These are phyloP conservation scores for Nicotiana tomentosiformis DNA, from an alignment of 257 asterid species.

Conservation along the genomic window DNA sequence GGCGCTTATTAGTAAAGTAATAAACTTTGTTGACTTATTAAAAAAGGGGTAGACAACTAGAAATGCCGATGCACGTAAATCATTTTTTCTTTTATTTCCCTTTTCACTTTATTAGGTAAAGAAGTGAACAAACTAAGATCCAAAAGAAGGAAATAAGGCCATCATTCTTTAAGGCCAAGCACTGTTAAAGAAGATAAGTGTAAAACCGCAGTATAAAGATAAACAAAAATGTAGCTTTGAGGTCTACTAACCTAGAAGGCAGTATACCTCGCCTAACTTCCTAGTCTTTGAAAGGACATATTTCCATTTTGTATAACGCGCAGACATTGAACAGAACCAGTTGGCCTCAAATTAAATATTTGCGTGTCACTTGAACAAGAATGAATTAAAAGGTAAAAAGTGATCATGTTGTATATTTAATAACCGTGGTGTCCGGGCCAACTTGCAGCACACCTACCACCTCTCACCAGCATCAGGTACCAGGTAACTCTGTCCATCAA, in stretches of 20 bases:
- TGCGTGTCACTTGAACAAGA: neutral
- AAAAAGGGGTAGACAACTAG: neutral
- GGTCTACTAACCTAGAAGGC: neutral
- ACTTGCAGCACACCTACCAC: no score
- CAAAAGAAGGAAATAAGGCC: neutral
- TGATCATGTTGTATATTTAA: neutral
- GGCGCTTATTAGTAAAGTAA: neutral
- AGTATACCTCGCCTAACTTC: neutral
- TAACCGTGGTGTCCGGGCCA: no score
- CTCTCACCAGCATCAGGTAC: no score
- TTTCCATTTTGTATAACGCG: neutral
- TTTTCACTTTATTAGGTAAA: neutral
- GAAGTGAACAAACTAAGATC: neutral
- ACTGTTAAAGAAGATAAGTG: no score
- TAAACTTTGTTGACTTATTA: neutral
- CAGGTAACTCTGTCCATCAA: no score
- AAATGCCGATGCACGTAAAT: neutral
- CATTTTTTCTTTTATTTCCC: neutral
- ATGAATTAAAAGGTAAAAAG: neutral
- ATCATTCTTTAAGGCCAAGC: no score
- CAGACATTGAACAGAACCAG: neutral
- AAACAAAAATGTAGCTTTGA: neutral
- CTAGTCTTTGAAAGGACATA: neutral
- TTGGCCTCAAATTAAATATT: slow-evolving; percentile 1
- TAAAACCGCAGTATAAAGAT: no score